Percentiles rank a stretch among this genome's conserved stretches.
These are phyloP conservation scores for Sclerotinia minor DNA, from an alignment of 2,329 filamentous ascomycete species.

Conservation along the genomic window DNA sequence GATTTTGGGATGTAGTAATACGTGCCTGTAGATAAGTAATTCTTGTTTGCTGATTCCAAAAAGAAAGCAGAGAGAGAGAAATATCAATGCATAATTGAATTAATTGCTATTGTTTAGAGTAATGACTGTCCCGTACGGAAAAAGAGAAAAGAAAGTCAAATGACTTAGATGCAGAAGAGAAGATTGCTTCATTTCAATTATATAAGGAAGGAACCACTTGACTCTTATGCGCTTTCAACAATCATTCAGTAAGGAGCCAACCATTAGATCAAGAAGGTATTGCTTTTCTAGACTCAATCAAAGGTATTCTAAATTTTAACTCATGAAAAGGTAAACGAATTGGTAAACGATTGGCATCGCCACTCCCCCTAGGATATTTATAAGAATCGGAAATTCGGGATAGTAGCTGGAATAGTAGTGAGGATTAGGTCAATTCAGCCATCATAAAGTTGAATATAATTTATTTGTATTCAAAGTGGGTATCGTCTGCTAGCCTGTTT, in stretches of 20 bases:
- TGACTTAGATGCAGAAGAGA: background rate
- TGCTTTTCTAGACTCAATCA: background rate
- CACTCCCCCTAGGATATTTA: background rate
- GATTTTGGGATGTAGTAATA: background rate
- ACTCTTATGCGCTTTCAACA: background rate
- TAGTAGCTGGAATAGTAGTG: background rate
- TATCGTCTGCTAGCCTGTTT: constrained; percentile 21
- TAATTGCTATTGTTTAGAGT: background rate
- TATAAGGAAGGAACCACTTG: constrained; percentile 1
- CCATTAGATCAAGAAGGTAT: background rate
- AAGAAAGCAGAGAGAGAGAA: background rate
- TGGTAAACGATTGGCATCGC: background rate
- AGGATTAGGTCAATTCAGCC: background rate
- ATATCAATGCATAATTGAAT: background rate
- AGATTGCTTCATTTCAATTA: background rate
- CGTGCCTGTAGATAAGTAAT: background rate
- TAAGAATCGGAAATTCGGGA: background rate
- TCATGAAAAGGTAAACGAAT: background rate
- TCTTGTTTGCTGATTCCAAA: background rate
- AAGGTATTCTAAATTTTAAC: background rate
- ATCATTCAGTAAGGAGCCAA: background rate
- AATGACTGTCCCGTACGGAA: background rate
- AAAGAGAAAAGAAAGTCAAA: background rate
- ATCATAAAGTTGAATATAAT: constrained; percentile 8
- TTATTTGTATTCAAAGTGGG: constrained; percentile 20